Base-by-base conservation (phyloP, 352 stramenopile species). In the Phytophthora hybrid region DNA sequence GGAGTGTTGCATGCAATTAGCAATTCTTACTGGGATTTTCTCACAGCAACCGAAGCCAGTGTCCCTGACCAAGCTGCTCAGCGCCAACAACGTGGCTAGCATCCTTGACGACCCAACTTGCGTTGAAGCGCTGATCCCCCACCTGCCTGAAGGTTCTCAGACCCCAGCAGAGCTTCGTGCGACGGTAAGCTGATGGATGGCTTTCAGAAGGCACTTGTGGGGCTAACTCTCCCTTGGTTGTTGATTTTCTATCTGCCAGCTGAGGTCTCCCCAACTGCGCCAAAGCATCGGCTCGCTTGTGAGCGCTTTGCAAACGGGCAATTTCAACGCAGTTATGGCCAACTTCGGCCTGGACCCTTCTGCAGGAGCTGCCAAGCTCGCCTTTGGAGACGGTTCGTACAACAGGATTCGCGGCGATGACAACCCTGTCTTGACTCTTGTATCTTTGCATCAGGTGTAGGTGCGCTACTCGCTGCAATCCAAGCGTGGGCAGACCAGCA, bases 321-420 rank as follows among this genome's bases (percentile, higher is more conserved):
- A 98, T 66, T 98, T 94, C 62, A 97, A 97, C 75, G 82, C 87
- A 11, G 87, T 98, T 39, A 81, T 98, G 73, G 81, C 89, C 52
- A 98, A 97, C 71, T 98, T 98, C 64, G 91, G 89, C 3, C 77
- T 98, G 41, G 82, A 98, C 55, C 81, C 89, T 26, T 61, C 82
- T 10, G 92, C 90, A 37, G 92, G 92, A 23, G 89, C 89, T 32
- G 78, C 66, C 49, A 94, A 97, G 63, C 83, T 98, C 29, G 78
- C 88, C 19, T 88, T 86, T 58, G 93, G 93, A 23, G 92, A 98
- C 66, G 78, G 89, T 95, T 80, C 47, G 83, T 80, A 11, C 19
- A 53, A 53, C 23, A 49, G 16, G 4, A 6, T 19, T 14, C 16
- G 14, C 41, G 5, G 13, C 41, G 9, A 9, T n/a, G 5, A 49